Evolutionary conservation across 2,329 filamentous ascomycete species (phyloP).

Genomic region (Cladophialophora psammophila): DNA sequence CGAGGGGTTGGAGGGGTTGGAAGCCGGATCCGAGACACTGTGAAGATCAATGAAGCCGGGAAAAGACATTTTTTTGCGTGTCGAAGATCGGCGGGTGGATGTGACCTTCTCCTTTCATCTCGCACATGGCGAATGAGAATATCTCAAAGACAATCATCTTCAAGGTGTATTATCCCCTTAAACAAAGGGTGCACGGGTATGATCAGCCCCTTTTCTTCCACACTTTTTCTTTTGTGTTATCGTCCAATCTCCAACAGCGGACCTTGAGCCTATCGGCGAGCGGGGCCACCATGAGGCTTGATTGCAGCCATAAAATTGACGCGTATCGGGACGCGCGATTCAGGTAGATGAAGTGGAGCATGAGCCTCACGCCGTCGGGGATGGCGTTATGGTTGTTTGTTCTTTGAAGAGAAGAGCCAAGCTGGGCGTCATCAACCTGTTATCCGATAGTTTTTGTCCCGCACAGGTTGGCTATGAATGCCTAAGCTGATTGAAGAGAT

Average conservation of each 20-base stretch:
- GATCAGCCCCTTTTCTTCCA: constrained; percentile 17
- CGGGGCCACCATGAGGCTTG: constrained; percentile 32
- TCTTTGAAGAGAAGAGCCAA: background rate
- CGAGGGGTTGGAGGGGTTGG: constrained; percentile 9
- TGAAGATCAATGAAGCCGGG: background rate
- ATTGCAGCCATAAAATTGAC: constrained; percentile 31
- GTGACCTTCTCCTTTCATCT: constrained; percentile 10
- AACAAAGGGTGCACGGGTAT: constrained; percentile 5
- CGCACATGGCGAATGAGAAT: constrained; percentile 28
- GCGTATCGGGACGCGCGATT: constrained; percentile 24
- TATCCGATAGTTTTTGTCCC: constrained; percentile 7
- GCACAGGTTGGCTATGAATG: background rate
- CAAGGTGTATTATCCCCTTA: background rate
- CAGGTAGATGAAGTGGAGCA: constrained; percentile 10
- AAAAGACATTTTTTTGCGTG: background rate
- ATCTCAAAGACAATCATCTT: background rate
- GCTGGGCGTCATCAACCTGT: background rate
- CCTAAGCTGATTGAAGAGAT: constrained; percentile 21
- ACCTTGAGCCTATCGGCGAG: constrained; percentile 33
- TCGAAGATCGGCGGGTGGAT: constrained; percentile 11
- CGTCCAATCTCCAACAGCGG: constrained; percentile 34
- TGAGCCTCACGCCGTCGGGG: background rate
- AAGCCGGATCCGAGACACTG: constrained; percentile 20
- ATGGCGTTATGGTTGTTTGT: constrained; percentile 2
- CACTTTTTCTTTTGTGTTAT: background rate